These are phyloP conservation scores for Fusarium anthophilum DNA, from an alignment of 2,329 filamentous ascomycete genomes.

Conservation along the genomic window DNA sequence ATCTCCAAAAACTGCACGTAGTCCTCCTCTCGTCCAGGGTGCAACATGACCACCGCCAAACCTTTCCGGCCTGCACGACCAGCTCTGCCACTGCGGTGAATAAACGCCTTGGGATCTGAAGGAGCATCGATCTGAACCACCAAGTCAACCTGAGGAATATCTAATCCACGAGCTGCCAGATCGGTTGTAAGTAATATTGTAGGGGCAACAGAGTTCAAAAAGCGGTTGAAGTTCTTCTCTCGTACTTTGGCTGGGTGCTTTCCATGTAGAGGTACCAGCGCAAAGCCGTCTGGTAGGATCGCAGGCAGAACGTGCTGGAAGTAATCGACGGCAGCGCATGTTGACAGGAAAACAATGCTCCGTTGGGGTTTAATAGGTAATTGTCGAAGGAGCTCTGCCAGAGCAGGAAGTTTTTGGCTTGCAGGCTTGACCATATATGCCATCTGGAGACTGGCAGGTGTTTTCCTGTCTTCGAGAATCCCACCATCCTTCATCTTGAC, in stretches of 20 bases:
- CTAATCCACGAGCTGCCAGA: slow-evolving; percentile 87
- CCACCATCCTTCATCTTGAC: slow-evolving; percentile 79
- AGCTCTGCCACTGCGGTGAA: slow-evolving; percentile 90
- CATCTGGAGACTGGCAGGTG: slow-evolving; percentile 93
- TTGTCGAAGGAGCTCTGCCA: slow-evolving; percentile 74
- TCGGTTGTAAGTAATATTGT: slow-evolving; percentile 92
- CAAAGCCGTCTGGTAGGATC: slow-evolving; percentile 74
- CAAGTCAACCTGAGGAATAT: slow-evolving; percentile 91
- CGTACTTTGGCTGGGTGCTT: slow-evolving; percentile 91
- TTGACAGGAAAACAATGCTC: slow-evolving; percentile 91
- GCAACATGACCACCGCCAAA: slow-evolving; percentile 85
- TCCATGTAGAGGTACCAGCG: slow-evolving; percentile 85
- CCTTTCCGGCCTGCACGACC: slow-evolving; percentile 89
- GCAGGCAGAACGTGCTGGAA: slow-evolving; percentile 82
- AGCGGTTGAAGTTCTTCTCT: slow-evolving; percentile 85
- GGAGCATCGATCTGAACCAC: slow-evolving; percentile 87
- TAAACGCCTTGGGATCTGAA: slow-evolving; percentile 92
- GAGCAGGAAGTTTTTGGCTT: slow-evolving; percentile 80
- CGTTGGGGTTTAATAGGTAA: slow-evolving; percentile 81
- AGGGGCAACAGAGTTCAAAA: slow-evolving; percentile 77
- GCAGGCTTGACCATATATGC: slow-evolving; percentile 80
- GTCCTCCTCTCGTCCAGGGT: slow-evolving; percentile 86
- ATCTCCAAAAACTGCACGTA: slow-evolving; percentile 89
- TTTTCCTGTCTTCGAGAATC: slow-evolving; percentile 80
- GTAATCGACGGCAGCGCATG: slow-evolving; percentile 94